Conservation (phyloP, 2,329 filamentous ascomycete species). For the Beauveria caledonica region DNA sequence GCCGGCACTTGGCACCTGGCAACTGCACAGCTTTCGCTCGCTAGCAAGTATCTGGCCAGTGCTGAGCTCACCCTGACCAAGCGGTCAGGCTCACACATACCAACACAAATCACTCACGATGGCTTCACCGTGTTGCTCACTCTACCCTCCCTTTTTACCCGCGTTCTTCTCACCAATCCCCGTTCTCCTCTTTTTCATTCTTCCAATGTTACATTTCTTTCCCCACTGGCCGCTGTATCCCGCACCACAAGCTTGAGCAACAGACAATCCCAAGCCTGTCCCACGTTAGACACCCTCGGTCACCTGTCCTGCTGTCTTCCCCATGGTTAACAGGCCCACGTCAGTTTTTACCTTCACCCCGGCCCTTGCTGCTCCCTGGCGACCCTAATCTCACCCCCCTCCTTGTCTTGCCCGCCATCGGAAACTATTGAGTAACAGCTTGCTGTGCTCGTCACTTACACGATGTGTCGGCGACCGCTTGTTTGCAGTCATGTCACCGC, state of each 20-base stretch:
- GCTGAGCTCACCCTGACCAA: neutral
- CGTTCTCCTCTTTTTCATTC: neutral
- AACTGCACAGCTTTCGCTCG: neutral
- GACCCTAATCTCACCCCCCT: conserved; percentile 4
- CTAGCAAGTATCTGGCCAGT: neutral
- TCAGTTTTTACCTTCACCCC: neutral
- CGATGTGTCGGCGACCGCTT: conserved; percentile 22
- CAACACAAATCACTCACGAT: conserved; percentile 3
- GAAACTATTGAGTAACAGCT: conserved; percentile 14
- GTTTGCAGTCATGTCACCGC: neutral
- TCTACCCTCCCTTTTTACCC: no score
- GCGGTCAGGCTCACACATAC: conserved; percentile 6
- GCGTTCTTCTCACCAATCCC: neutral
- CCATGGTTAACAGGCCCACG: neutral
- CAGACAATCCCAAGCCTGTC: neutral
- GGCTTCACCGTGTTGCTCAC: conserved; percentile 5
- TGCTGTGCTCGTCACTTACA: conserved; percentile 15
- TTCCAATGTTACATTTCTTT: neutral
- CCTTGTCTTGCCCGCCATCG: conserved; percentile 3
- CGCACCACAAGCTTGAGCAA: neutral
- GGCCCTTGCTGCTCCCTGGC: neutral
- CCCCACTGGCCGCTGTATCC: neutral
- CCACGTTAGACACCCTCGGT: conserved; percentile 8
- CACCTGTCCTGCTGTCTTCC: conserved; percentile 5
- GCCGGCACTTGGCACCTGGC: neutral